Percentiles rank a stretch among this genome's conserved stretches.
Conservation (phyloP, 2,329 filamentous ascomycete species). For the Epichloe elymi region DNA sequence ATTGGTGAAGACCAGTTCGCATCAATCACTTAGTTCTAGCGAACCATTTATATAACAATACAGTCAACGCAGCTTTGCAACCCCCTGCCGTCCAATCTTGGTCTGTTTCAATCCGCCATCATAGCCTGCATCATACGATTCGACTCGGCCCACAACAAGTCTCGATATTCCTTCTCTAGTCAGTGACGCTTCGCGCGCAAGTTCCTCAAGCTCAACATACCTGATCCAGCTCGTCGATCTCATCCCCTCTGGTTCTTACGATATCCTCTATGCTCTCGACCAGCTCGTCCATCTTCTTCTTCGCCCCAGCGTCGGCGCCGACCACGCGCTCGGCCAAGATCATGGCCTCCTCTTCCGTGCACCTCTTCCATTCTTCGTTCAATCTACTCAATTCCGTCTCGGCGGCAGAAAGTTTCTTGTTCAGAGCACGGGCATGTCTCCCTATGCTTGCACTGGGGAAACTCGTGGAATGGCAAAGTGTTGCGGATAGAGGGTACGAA, state of each 20-base stretch:
- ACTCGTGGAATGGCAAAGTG: constrained; percentile 15
- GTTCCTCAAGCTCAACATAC: constrained; percentile 7
- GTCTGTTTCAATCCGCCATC: constrained; percentile 7
- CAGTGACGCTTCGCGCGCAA: background rate
- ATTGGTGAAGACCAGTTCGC: no score
- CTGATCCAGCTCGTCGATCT: constrained; percentile 16
- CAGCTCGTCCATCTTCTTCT: constrained; percentile 1
- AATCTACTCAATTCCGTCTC: constrained; percentile 14
- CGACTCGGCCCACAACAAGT: constrained; percentile 4
- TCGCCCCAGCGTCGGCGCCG: background rate
- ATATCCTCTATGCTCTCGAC: constrained; percentile 13
- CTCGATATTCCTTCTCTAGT: constrained; percentile 3
- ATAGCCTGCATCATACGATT: constrained; percentile 15
- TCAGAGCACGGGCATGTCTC: constrained; percentile 13
- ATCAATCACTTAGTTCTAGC: no score
- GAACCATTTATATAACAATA: background rate
- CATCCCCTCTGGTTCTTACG: constrained; percentile 8
- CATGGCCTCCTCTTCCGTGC: constrained; percentile 9
- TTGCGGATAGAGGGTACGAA: constrained; percentile 17
- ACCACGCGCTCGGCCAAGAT: constrained; percentile 9
- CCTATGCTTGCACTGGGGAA: constrained; percentile 14
- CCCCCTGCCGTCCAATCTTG: background rate
- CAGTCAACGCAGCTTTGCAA: no score
- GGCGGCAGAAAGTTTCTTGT: constrained; percentile 10
- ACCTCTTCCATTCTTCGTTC: constrained; percentile 14